Base-by-base conservation (phyloP, 192 early-diverging fungal genomes). In the Gryganskiella cystojenkinii region DNA sequence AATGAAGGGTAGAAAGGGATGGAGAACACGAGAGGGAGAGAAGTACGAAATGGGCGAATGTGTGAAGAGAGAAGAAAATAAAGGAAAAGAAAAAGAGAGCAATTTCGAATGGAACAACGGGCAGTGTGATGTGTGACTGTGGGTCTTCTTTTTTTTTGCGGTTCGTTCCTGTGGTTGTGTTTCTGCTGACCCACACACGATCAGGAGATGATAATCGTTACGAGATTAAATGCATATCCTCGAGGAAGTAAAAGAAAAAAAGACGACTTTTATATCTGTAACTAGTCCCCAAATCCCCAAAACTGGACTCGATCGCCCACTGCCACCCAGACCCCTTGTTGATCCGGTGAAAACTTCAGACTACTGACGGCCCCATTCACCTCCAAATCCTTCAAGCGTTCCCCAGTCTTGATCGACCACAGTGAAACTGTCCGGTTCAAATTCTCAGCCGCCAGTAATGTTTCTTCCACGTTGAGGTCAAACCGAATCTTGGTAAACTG, bases 361-460 rank as follows among this genome's bases (percentile, higher is more conserved):
- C 66, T 42, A 0, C 56, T 24, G 2, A 67, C 59, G 2, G 44
- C 17, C 11, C 72, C 72, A 2, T 27, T 50, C 0, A 68, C 34
- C 17, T 69, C 61, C 28, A 78, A 10, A 27, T 78, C 74, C 11
- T 33, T 43, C 4, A 78, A 22, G 27, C 74, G 55, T 24, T 64
- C 55, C 6, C 74, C 74, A 0, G 60, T 69, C 31, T 60, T 63
- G 40, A 69, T 25, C 2, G 74, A 78, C 74, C 74, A 78, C 4
- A 78, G 11, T 20, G 74, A 78, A 20, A 78, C 9, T 6, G 24
- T 24, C 7, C 62, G 45, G 7, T 53, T 42, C 14, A 78, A 28
- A 37, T 64, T 69, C 35, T 55, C 74, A 2, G 61, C 34, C 14
- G 61, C 74, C 50, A 78, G 43, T 5, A 78, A 54, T 9, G 74